These are phyloP conservation scores for Aciculoconidium aculeatum DNA, from an alignment of 805 yeast species.

Conservation along the genomic window DNA sequence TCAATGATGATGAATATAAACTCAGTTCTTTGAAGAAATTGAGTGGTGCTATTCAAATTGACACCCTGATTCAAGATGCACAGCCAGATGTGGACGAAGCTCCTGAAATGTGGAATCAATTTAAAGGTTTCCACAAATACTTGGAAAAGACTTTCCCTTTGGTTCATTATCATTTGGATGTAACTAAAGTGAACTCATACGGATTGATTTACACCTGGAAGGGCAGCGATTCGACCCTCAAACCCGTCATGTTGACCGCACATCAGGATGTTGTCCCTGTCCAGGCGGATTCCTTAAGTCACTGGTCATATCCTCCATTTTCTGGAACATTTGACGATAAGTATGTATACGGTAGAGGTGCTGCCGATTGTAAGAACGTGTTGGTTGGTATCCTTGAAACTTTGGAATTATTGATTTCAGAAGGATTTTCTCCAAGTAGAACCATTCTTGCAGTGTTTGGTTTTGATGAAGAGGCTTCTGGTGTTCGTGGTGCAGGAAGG, in stretches of 20 bases:
- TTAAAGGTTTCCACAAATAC: constrained; percentile 46
- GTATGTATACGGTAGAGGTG: constrained; percentile 70
- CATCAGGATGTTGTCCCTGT: constrained; percentile 84
- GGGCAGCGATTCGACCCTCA: constrained; percentile 49
- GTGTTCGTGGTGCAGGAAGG: constrained; percentile 54
- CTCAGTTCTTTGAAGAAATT: constrained; percentile 37
- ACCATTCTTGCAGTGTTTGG: constrained; percentile 66
- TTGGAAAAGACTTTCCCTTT: constrained; percentile 51
- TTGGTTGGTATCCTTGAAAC: constrained; percentile 64
- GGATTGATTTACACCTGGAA: constrained; percentile 61
- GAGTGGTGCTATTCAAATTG: constrained; percentile 56
- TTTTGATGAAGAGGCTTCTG: constrained; percentile 74
- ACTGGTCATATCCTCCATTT: constrained; percentile 69
- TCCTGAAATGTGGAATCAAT: constrained; percentile 41
- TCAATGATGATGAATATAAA: constrained; percentile 21
- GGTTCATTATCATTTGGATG: constrained; percentile 41
- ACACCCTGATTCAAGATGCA: constrained; percentile 58
- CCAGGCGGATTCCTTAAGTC: constrained; percentile 44
- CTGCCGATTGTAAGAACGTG: constrained; percentile 68
- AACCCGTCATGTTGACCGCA: constrained; percentile 67
- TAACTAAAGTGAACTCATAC: constrained; percentile 53
- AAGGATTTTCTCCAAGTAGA: constrained; percentile 55
- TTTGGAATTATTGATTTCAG: constrained; percentile 39
- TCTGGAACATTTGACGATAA: constrained; percentile 56
- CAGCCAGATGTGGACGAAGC: constrained; percentile 44